Evolutionary conservation across 2,329 filamentous ascomycete genomes (phyloP).

Genomic region (Nigrospora oryzae): DNA sequence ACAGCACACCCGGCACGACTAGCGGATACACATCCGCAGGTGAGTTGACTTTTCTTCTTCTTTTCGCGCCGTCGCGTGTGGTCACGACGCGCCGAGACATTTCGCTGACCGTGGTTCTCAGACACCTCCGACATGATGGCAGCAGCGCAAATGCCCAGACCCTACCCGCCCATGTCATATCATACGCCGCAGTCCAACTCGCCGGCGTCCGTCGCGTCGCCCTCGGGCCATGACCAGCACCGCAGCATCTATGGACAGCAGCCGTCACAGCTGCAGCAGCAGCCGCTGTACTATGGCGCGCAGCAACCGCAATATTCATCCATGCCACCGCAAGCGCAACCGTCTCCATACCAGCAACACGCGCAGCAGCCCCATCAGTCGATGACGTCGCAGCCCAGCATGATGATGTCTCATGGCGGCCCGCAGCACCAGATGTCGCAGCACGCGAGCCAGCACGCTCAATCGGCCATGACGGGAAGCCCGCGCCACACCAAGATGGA

Average conservation of each 20-base stretch:
- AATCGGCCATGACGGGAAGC: slow-evolving; percentile 49
- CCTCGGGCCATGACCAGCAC: slow-evolving; percentile 83
- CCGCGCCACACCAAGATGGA: slow-evolving; percentile 56
- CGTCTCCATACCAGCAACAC: slow-evolving; percentile 55
- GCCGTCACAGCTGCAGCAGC: slow-evolving; percentile 68
- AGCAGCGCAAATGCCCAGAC: slow-evolving; percentile 60
- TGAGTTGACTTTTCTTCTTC: slow-evolving; percentile 35
- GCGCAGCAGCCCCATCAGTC: slow-evolving; percentile 45
- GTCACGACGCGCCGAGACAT: slow-evolving; percentile 4
- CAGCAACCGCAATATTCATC: slow-evolving; percentile 56
- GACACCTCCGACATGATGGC: slow-evolving; percentile 62
- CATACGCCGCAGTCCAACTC: slow-evolving; percentile 94
- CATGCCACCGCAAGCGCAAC: slow-evolving; percentile 53
- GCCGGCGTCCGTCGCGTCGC: slow-evolving; percentile 84
- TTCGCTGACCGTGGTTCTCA: slow-evolving; percentile 17
- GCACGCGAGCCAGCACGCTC: slow-evolving; percentile 41
- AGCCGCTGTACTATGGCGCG: slow-evolving; percentile 66
- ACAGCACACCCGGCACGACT: slow-evolving; percentile 72
- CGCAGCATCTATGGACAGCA: slow-evolving; percentile 78
- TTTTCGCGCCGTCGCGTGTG: slow-evolving; percentile 5
- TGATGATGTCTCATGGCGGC: slow-evolving; percentile 57
- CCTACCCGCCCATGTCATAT: slow-evolving; percentile 83
- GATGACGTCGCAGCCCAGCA: slow-evolving; percentile 56
- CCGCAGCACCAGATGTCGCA: slow-evolving; percentile 45
- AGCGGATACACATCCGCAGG: slow-evolving; percentile 83